Evolutionary conservation across 371 early-diverging fungal genomes (phyloP).

Genomic region (Rhizopus sp.): DNA sequence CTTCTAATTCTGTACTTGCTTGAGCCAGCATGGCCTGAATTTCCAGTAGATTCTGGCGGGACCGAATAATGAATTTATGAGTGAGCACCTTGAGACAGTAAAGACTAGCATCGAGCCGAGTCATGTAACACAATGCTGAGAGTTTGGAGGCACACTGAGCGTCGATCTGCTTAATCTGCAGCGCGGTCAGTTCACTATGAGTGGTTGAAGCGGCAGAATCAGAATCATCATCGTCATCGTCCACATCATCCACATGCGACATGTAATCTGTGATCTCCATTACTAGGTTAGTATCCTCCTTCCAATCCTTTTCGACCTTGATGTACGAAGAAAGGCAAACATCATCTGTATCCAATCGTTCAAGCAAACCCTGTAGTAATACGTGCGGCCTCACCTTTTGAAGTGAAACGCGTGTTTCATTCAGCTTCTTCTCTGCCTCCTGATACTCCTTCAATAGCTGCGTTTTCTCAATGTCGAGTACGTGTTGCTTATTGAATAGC

Average conservation of each 20-base stretch:
- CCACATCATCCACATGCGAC: slow-evolving; percentile 17
- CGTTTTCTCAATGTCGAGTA: slow-evolving; percentile 29
- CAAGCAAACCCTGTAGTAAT: slow-evolving; percentile 54
- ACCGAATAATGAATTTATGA: slow-evolving; percentile 43
- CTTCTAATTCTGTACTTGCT: slow-evolving; percentile 55
- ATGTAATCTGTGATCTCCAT: slow-evolving; percentile 28
- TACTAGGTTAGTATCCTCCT: slow-evolving; percentile 52
- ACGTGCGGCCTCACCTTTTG: slow-evolving; percentile 54
- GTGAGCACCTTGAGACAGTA: slow-evolving; percentile 59
- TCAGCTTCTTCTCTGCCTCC: slow-evolving; percentile 34
- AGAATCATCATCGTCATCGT: slow-evolving; percentile 9
- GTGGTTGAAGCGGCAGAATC: slow-evolving; percentile 5
- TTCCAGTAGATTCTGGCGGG: slow-evolving; percentile 40
- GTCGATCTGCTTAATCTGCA: slow-evolving; percentile 11
- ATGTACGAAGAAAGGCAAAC: slow-evolving; percentile 15
- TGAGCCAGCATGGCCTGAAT: slow-evolving; percentile 47
- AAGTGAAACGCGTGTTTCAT: slow-evolving; percentile 37
- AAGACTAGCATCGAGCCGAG: slow-evolving; percentile 56
- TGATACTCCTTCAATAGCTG: slow-evolving; percentile 42
- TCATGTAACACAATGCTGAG: slow-evolving; percentile 33
- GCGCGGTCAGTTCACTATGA: neutral
- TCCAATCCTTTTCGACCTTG: slow-evolving; percentile 49
- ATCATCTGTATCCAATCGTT: slow-evolving; percentile 52
- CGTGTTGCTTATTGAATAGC: slow-evolving; percentile 37
- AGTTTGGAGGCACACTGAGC: slow-evolving; percentile 17